Evolutionary conservation across 495 filamentous ascomycete species (phyloP), one percentile per base, ranked within the genome.

Genomic region (Penicillium bialowiezense): DNA sequence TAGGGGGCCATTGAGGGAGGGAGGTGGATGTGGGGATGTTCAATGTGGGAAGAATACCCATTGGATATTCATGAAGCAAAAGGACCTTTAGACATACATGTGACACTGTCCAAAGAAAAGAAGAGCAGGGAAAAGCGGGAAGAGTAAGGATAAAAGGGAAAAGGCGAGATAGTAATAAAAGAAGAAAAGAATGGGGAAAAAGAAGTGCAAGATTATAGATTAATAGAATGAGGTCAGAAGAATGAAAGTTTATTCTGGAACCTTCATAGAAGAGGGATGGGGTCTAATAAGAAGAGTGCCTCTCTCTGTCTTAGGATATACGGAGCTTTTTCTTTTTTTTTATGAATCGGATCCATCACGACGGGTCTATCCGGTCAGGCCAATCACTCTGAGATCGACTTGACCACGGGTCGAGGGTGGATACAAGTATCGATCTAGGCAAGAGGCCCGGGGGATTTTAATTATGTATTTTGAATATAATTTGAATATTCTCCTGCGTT

Each of bases 31-130:
- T 32, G 6, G 26, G 18, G 8, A 41, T 24, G 14, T 14, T 24
- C 48, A 38, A 26, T 41, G 29, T 23, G 17, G 40, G 41, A 29
- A 17, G 43, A 43, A 23, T 43, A 23, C 43, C 15, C 21, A 34
- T 32, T 48, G 44, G 20, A 50, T 24, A 29, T 29, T 55, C 50
- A 58, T 55, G 48, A 54, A 34, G 44, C 18, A 38, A 56, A 55
- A 20, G 44, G 51, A 54, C 39, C 52, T 53, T 32, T 54, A 50
- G 44, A 65, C 67, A 61, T 67, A 72, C 69, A 68, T 62, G 45
- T 41, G 21, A 37, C n/a, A 40, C 10, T 5, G 36, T 28, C 29
- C 14, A 41, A 42, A 32, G 28, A 42, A 39, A 20, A 31, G 37
- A 18, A 45, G 40, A 35, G 55, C 21, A 35, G n/a, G 44, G 26